Conservation (phyloP, 257 asterid genomes). For the Lycium barbarum region DNA sequence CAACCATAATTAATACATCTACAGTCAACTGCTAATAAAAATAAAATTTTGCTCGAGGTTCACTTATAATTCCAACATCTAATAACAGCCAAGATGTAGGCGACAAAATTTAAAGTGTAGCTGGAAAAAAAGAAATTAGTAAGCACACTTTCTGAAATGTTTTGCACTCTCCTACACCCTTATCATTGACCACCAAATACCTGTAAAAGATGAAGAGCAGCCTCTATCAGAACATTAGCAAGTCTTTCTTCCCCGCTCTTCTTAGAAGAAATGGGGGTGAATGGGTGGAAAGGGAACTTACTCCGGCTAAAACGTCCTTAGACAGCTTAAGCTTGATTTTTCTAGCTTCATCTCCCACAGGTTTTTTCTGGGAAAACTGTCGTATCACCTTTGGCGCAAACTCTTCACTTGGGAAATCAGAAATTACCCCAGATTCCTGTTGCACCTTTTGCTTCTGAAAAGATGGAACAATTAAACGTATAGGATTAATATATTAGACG, state of each 20-base stretch:
- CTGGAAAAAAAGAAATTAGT: background rate
- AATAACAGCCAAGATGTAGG: background rate
- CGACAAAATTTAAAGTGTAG: no score
- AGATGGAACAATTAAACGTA: constrained; percentile 10
- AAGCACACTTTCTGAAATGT: background rate
- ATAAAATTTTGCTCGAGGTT: background rate
- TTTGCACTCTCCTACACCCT: background rate
- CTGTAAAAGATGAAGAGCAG: constrained; percentile 40
- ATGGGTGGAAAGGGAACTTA: constrained; percentile 40
- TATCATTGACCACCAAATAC: constrained; percentile 59
- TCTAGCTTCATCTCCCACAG: constrained; percentile 50
- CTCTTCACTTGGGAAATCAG: constrained; percentile 29
- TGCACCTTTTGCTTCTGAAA: constrained; percentile 77
- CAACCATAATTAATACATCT: background rate
- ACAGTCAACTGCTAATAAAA: background rate
- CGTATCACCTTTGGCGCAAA: constrained; percentile 59
- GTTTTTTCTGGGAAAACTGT: constrained; percentile 69
- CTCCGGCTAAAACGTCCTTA: constrained; percentile 69
- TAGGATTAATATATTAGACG: background rate
- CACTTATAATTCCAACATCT: background rate
- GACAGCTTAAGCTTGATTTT: constrained; percentile 60
- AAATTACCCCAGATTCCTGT: constrained; percentile 36
- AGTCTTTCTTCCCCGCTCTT: background rate
- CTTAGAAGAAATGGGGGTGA: background rate
- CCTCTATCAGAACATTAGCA: constrained; percentile 26